Evolutionary conservation across 169 alveolate genomes (phyloP), one percentile per base, ranked within the genome.

Genomic region (Toxoplasma gondii): DNA sequence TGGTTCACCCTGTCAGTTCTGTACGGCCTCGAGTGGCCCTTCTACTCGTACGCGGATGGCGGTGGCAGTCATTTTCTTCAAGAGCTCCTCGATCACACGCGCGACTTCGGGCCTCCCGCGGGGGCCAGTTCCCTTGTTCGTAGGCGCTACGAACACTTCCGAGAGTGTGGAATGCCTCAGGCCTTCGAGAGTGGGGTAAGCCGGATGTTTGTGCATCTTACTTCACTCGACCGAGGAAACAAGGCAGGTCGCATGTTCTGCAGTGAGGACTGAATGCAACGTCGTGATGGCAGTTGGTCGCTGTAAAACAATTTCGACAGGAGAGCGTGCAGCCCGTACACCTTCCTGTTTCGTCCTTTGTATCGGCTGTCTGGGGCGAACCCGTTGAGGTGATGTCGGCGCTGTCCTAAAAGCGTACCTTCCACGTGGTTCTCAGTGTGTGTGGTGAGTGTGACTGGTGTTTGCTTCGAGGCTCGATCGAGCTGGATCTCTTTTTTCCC

Each of bases 1-100:
- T 82, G 90, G 90, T 82, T 82, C 67, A 82, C 90, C 41, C 69
- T 82, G 24, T 64, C 90, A 4, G 54, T 43, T 16, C 67, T 82
- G n/a, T 82, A n/a, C 41, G 90, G 54, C 31, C 54, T 82, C 38
- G 90, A 82, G 90, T 82, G 90, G 90, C 90, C 90, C 90, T 82
- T 82, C 67, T 82, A 82, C 67, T 82, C 90, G 69, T 82, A 82
- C 67, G 27, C 90, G 17, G 90, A 41, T 0, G 90, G 90, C 34
- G 90, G 90, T 38, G 90, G 90, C 36, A 10, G 24, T 9, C 67
- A 41, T 12, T 82, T 82, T 49, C 67, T 82, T 41, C 69, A 49
- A 27, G 90, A 36, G 31, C 90, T 82, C 43, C 90, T 82, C 41
- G 69, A 41, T 5, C 90, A 82, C 19, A 45, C 90, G 36, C 34